Evolutionary conservation across 2,329 filamentous ascomycete species (phyloP), one percentile per base, ranked within the genome.

Genomic region (Diaporthe citriasiana): DNA sequence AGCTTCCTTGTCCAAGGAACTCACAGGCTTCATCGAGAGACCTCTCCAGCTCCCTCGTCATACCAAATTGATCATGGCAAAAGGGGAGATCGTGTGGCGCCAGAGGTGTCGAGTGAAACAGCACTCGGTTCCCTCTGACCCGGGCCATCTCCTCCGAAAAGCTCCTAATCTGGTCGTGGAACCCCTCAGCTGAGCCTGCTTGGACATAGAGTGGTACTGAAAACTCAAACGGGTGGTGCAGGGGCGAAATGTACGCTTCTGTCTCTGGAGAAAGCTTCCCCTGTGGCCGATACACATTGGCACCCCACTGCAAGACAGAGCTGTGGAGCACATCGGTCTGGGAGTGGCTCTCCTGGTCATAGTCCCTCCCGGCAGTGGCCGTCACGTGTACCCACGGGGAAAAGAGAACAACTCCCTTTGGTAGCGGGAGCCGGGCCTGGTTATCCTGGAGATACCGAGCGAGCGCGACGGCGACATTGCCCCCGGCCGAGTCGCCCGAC

Each of bases 301-400:
- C 76, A 8, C 77, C 79, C 77, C 78, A 80, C 30, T 78, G 69
- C 9, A 80, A 71, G 25, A 80, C 71, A 7, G 75, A 66, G 30
- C 57, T 71, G 25, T 59, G 40, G 19, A 79, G 59, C 13, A 75
- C 33, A 51, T 80, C 79, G 10, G 42, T n/a, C 10, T 57, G 45
- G 22, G 71, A 53, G 17, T 5, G 17, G 13, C 17, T 4, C 42
- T 35, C 25, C 71, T 55, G n/a, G 27, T 72, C 70, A 38, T 68
- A 72, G 12, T 72, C 57, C 38, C 17, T 55, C 1, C 40, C 70
- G 15, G 47, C 70, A 22, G 56, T 56, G 5, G 22, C n/a, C 12
- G 70, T 72, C 25, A 72, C 70, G n/a, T 55, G 35, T 1, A 68
- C 2, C 70, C 70, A 72, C 6, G 70, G 70, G 10, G 70, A 72